A percentile compares a stretch with the other conserved stretches of the same genome.
Conservation (phyloP, 768 basidiomycete genomes). For the Xanthoconium stramineum region DNA sequence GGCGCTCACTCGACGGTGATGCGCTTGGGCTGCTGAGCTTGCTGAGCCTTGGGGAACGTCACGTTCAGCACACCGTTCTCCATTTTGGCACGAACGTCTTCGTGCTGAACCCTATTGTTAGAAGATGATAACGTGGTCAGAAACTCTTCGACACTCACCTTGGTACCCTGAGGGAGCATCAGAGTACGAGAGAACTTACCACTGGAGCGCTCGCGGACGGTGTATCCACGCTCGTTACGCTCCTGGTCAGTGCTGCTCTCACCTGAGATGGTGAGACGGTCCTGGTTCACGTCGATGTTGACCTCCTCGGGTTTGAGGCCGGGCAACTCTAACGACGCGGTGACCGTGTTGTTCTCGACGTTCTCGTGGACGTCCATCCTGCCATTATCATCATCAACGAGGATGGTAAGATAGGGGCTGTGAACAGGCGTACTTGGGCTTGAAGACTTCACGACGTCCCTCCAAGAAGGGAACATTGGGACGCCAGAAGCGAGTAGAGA, state of each 20-base stretch:
- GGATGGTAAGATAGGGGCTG: neutral
- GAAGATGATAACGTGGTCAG: neutral
- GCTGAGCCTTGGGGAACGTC: slow-evolving; percentile 48
- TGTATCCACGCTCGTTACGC: slow-evolving; percentile 34
- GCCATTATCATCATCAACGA: neutral
- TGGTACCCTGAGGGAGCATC: slow-evolving; percentile 46
- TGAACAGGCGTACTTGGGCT: slow-evolving; percentile 30
- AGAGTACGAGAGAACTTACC: slow-evolving; percentile 50
- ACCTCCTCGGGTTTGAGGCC: slow-evolving; percentile 51
- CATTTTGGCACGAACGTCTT: slow-evolving; percentile 42
- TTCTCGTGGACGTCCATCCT: slow-evolving; percentile 60
- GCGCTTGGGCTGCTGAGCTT: slow-evolving; percentile 38
- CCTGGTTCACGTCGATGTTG: slow-evolving; percentile 48
- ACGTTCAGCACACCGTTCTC: slow-evolving; percentile 51
- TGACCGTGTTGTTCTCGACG: slow-evolving; percentile 43
- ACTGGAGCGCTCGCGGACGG: slow-evolving; percentile 42
- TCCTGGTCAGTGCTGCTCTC: slow-evolving; percentile 37
- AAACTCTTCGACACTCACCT: slow-evolving; percentile 31
- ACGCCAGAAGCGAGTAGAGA: slow-evolving; percentile 26
- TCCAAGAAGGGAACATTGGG: slow-evolving; percentile 1
- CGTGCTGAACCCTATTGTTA: slow-evolving; percentile 17
- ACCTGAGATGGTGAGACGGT: slow-evolving; percentile 49
- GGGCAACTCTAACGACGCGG: slow-evolving; percentile 57
- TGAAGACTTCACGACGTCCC: slow-evolving; percentile 16
- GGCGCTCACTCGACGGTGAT: slow-evolving; percentile 32